Conservation (phyloP, 2,329 filamentous ascomycete species). For the Mycosphaerella arachidis region DNA sequence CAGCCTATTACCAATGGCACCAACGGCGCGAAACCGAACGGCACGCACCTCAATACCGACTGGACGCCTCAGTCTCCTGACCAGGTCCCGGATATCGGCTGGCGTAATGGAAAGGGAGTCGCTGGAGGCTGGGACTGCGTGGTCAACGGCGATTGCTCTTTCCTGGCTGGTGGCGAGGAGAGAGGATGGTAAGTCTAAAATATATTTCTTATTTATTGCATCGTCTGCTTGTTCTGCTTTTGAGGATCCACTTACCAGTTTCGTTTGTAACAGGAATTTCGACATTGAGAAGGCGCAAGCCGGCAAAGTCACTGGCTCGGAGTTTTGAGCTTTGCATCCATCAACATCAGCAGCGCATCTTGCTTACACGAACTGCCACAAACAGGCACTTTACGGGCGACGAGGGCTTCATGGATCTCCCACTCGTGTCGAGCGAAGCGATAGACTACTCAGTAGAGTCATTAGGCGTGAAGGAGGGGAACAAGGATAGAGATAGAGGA, state of each 20-base stretch:
- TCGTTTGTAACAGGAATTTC: slow-evolving; percentile 29
- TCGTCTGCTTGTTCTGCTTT: not conserved
- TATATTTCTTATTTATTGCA: slow-evolving; percentile 12
- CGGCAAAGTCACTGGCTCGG: slow-evolving; percentile 9
- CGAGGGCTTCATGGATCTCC: slow-evolving; percentile 49
- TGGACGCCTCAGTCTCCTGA: slow-evolving; percentile 33
- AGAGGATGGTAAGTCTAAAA: slow-evolving; percentile 68
- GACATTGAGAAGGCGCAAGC: slow-evolving; percentile 27
- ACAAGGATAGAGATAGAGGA: slow-evolving; percentile 12
- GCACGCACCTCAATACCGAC: slow-evolving; percentile 2
- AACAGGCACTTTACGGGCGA: slow-evolving; percentile 54
- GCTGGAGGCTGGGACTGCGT: slow-evolving; percentile 76
- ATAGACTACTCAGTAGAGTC: slow-evolving; percentile 9
- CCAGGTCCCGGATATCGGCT: slow-evolving; percentile 43
- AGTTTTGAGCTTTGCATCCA: slow-evolving; percentile 2
- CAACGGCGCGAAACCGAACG: slow-evolving; percentile 12
- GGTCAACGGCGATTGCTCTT: slow-evolving; percentile 78
- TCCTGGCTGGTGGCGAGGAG: slow-evolving; percentile 74
- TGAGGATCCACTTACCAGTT: slow-evolving; percentile 25
- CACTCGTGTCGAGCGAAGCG: slow-evolving; percentile 28
- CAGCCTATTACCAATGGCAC: slow-evolving; percentile 8
- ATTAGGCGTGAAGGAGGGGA: slow-evolving; percentile 6
- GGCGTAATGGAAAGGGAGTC: slow-evolving; percentile 59
- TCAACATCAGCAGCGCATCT: slow-evolving; percentile 4
- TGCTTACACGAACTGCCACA: slow-evolving; percentile 13